Percentiles rank a stretch among this genome's conserved stretches.
phyloP scores from a whole-genome alignment of 148 eudicot genomes.

The Rhododendron molle region DNA sequence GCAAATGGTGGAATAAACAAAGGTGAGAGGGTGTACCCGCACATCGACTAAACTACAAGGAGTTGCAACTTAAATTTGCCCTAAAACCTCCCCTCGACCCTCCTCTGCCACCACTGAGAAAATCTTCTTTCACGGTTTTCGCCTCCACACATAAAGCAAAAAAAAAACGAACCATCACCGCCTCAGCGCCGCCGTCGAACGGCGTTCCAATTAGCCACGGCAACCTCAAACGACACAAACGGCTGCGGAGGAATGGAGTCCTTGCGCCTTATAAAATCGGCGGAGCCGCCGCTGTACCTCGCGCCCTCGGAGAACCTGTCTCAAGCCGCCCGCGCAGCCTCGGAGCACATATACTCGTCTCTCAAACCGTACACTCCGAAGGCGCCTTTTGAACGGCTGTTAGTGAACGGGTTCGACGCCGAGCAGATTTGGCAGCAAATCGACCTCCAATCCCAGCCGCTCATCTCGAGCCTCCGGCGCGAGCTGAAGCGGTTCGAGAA shows the following conservation, averaged over 20 bases:
- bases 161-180: neutral
- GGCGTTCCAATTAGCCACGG: constrained; percentile 5
- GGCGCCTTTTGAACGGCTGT: constrained; percentile 52
- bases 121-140: neutral
- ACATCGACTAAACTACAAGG: neutral
- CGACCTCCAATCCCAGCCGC: constrained; percentile 66
- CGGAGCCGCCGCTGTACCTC: constrained; percentile 63
- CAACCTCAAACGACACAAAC: neutral
- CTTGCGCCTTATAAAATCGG: constrained; percentile 48
- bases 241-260: constrained; percentile 27
- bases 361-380: constrained; percentile 68
- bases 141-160: neutral
- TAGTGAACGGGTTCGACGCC: constrained; percentile 69
- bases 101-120: neutral
- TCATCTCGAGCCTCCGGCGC: constrained; percentile 44
- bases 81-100: neutral
- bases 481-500: constrained; percentile 58
- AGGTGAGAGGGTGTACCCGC: neutral
- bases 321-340: constrained; percentile 48
- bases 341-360: constrained; percentile 39
- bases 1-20: too few relatives aligned
- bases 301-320: constrained; percentile 55
- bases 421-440: constrained; percentile 98
- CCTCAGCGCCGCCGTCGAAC: neutral
- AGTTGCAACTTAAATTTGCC: neutral